Percentiles rank a stretch among this genome's conserved stretches.
phyloP scores from a whole-genome alignment of 2,329 filamentous ascomycete genomes.

The Daldinia eschscholtzii region DNA sequence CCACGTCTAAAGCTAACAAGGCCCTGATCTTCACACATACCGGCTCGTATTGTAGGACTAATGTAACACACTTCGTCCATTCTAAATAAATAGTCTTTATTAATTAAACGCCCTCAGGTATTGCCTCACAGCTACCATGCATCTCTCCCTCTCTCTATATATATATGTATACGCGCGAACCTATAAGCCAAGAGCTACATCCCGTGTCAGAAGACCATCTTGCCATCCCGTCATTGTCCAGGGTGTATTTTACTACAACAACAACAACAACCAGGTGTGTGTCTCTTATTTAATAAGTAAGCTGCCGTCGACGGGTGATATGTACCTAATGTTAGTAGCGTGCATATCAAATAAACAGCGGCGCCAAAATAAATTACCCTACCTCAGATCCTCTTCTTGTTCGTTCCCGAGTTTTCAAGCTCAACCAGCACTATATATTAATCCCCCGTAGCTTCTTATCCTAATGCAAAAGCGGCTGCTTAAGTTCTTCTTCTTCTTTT shows the following conservation, averaged over 20 bases:
- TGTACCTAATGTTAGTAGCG: too few species aligned
- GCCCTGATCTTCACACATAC: neutral
- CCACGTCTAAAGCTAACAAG: neutral
- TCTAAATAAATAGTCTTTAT: neutral
- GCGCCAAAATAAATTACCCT: conserved; percentile 4
- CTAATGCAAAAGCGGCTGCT: conserved; percentile 16
- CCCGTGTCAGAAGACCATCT: neutral
- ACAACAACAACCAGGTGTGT: neutral
- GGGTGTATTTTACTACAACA: neutral
- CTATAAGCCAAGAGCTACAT: neutral
- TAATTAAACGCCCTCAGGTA: neutral
- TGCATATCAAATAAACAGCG: neutral
- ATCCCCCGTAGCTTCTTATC: conserved; percentile 15
- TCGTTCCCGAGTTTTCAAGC: neutral
- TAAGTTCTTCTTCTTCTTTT: neutral
- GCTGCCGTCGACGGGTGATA: too few species aligned
- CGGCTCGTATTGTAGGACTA: neutral
- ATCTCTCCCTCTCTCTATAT: neutral
- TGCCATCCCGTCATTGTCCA: neutral
- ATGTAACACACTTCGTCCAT: neutral
- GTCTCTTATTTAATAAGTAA: neutral
- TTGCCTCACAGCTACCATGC: neutral
- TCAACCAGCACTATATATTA: conserved; percentile 8
- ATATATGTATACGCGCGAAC: neutral
- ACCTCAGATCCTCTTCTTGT: neutral